These are phyloP conservation scores for Naganishia vaughanmartiniae DNA, from an alignment of 768 basidiomycete species.

Conservation along the genomic window DNA sequence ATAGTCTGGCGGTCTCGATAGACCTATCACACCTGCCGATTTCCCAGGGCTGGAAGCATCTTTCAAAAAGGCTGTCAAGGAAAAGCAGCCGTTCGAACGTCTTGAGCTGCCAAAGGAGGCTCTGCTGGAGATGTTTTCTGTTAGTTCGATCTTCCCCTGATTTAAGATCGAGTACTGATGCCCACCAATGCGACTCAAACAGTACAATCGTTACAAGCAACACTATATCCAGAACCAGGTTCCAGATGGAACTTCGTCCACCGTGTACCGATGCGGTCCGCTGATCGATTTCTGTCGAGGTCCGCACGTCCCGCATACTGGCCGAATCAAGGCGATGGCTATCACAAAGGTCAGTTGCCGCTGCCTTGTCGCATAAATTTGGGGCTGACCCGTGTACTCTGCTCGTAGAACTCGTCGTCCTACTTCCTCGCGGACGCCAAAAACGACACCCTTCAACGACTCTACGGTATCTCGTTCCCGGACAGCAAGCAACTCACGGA, in stretches of 20 bases:
- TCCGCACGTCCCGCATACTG: slow-evolving; percentile 96
- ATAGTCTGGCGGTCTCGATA: slow-evolving; percentile 41
- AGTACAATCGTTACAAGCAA: slow-evolving; percentile 99
- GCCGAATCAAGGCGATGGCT: slow-evolving; percentile 95
- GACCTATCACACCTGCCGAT: slow-evolving; percentile 74
- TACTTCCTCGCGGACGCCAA: slow-evolving; percentile 93
- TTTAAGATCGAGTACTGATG: background rate
- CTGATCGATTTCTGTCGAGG: slow-evolving; percentile 97
- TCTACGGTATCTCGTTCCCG: slow-evolving; percentile 98
- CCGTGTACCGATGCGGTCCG: slow-evolving; percentile 96
- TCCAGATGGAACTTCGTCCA: slow-evolving; percentile 91
- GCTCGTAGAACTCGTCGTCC: slow-evolving; percentile 74
- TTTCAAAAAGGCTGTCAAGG: slow-evolving; percentile 82
- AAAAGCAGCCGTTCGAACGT: slow-evolving; percentile 95
- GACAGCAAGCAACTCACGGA: slow-evolving; percentile 92
- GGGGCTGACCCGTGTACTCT: background rate
- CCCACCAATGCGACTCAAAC: background rate
- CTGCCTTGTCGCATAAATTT: slow-evolving; percentile 52
- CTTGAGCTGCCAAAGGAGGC: slow-evolving; percentile 89
- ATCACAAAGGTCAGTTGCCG: slow-evolving; percentile 66
- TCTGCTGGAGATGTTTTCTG: slow-evolving; percentile 93
- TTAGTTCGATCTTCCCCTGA: slow-evolving; percentile 53
- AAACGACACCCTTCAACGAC: slow-evolving; percentile 90
- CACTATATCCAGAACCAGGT: slow-evolving; percentile 94
- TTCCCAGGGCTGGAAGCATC: slow-evolving; percentile 86